These are phyloP conservation scores for Comarum palustre DNA, from an alignment of 306 rosid species.

Conservation along the genomic window DNA sequence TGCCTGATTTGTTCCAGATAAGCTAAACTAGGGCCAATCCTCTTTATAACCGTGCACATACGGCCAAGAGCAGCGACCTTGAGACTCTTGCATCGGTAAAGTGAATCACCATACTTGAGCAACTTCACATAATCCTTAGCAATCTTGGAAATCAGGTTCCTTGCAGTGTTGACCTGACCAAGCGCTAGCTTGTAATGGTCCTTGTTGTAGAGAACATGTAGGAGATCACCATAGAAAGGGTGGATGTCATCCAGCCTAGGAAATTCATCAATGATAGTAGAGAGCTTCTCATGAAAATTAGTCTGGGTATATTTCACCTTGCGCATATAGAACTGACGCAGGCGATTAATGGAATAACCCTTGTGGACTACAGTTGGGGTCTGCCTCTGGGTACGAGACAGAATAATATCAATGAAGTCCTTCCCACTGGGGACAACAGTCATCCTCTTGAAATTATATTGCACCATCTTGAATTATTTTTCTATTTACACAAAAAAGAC, in stretches of 20 bases:
- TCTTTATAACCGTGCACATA: constrained; percentile 86
- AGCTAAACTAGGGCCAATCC: constrained; percentile 82
- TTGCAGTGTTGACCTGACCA: neutral
- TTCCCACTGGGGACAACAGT: constrained; percentile 10
- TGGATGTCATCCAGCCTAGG: constrained; percentile 10
- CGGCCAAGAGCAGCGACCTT: constrained; percentile 95
- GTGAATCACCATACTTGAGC: constrained; percentile 80
- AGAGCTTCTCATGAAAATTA: constrained; percentile 9
- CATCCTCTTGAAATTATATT: constrained; percentile 7
- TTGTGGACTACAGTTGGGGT: constrained; percentile 8
- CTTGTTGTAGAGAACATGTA: constrained; percentile 10
- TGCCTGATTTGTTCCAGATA: constrained; percentile 84
- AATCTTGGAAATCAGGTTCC: constrained; percentile 38
- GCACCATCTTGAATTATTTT: neutral
- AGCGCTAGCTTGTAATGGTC: constrained; percentile 6
- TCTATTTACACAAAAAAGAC: neutral
- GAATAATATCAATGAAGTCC: constrained; percentile 1
- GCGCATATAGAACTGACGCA: constrained; percentile 6
- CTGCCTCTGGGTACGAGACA: constrained; percentile 9
- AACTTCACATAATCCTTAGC: constrained; percentile 74
- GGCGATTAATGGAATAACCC: constrained; percentile 7
- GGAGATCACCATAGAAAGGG: constrained; percentile 9
- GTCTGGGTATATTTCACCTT: constrained; percentile 1
- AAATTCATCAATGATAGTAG: constrained; percentile 4
- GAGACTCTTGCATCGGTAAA: constrained; percentile 76